phyloP scores from a whole-genome alignment of 2,329 filamentous ascomycete genomes.

The Epichloe bromicola region DNA sequence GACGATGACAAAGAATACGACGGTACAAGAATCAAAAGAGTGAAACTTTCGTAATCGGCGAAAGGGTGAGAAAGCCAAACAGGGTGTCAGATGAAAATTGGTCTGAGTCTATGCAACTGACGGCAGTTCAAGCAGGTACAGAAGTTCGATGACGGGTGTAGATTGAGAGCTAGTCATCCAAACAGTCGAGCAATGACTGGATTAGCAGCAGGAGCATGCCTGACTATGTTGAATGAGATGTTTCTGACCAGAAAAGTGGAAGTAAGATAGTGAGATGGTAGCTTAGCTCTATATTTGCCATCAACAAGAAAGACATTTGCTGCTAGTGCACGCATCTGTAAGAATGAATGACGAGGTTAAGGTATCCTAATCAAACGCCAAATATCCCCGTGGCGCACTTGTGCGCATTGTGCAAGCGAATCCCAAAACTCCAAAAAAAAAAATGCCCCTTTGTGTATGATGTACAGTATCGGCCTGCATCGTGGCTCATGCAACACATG shows the following conservation, averaged over 20 bases:
- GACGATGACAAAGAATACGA: neutral
- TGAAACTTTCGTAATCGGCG: neutral
- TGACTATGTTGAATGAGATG: neutral
- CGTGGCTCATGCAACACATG: neutral
- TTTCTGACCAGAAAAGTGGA: neutral
- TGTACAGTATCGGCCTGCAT: conserved; percentile 13
- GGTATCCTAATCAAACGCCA: neutral
- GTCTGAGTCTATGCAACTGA: neutral
- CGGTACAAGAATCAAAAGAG: neutral
- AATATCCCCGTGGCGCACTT: neutral
- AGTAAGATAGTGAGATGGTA: neutral
- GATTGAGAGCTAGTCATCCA: neutral
- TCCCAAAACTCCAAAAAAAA: conserved; percentile 18
- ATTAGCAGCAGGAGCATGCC: neutral
- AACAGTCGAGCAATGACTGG: neutral
- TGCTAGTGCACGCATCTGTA: neutral
- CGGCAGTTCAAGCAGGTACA: neutral
- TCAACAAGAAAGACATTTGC: neutral
- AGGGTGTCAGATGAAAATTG: neutral
- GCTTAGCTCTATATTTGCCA: conserved; percentile 1
- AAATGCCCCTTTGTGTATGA: conserved; percentile 13
- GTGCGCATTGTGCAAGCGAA: conserved; percentile 1
- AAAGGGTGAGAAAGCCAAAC: neutral
- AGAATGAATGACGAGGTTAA: neutral
- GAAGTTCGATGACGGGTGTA: neutral